Conservation (phyloP, 441 rosid genomes). For the Brassica hybrid region DNA sequence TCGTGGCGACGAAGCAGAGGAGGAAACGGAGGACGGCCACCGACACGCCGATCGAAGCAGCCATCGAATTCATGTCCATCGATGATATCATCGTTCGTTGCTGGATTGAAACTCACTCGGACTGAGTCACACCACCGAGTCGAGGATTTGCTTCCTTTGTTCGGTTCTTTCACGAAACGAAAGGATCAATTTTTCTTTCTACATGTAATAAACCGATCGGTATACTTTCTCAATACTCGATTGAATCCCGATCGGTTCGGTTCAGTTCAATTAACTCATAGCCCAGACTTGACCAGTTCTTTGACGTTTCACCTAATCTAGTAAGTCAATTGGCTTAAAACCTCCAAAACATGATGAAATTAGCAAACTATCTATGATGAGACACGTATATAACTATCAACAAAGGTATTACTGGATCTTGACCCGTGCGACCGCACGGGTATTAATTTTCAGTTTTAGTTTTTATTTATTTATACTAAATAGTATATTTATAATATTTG, state of each 20-base stretch:
- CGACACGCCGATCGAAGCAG: constrained; percentile 81
- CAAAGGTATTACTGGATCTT: too few relatives aligned
- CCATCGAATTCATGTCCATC: constrained; percentile 61
- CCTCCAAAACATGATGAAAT: too few relatives aligned
- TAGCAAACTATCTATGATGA: too few relatives aligned
- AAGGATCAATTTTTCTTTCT: constrained; percentile 4
- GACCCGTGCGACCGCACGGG: too few relatives aligned
- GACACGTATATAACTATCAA: too few relatives aligned
- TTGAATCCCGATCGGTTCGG: neutral
- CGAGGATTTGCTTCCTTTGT: constrained; percentile 9
- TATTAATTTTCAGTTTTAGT: too few relatives aligned
- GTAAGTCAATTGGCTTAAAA: too few relatives aligned
- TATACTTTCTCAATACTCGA: neutral
- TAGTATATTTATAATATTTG: too few relatives aligned
- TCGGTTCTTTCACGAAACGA: neutral
- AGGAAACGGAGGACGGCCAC: constrained; percentile 83
- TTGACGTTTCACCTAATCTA: neutral
- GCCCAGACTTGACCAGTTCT: neutral
- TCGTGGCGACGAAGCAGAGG: constrained; percentile 80
- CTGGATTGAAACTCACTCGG: constrained; percentile 5
- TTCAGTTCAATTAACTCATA: neutral
- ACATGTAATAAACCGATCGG: constrained; percentile 29
- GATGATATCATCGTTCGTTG: constrained; percentile 36
- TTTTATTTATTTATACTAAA: too few relatives aligned
- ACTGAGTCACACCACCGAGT: constrained; percentile 18